Percentiles rank a stretch among this genome's conserved stretches.
Evolutionary conservation across 345 rosid genomes (phyloP).

Genomic region (Pseudoturritis turrita): DNA sequence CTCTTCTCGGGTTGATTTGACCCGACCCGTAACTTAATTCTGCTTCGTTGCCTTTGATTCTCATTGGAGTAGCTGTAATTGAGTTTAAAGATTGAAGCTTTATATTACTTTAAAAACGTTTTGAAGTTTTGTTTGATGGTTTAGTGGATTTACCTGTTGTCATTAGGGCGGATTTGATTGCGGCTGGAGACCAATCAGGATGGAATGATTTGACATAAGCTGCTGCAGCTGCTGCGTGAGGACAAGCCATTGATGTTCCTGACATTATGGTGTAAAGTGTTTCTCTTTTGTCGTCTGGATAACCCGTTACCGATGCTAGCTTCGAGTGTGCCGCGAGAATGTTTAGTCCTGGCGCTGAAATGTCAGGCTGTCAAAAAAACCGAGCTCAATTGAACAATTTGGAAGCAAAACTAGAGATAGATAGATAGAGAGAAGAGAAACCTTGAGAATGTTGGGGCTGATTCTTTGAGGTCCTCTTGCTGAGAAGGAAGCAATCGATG

Average conservation of each 20-base stretch:
- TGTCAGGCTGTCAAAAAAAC: constrained; percentile 59
- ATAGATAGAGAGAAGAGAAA: background rate
- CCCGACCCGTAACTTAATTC: constrained; percentile 74
- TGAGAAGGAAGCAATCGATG: constrained; percentile 63
- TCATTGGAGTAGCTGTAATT: constrained; percentile 62
- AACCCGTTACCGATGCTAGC: constrained; percentile 41
- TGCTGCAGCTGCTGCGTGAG: constrained; percentile 74
- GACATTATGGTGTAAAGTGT: constrained; percentile 54
- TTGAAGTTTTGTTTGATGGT: background rate
- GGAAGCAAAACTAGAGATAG: background rate
- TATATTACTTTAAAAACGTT: background rate
- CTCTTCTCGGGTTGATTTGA: constrained; percentile 66
- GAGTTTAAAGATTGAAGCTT: constrained; percentile 5
- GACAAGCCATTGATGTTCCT: constrained; percentile 93
- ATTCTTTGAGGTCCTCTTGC: constrained; percentile 74
- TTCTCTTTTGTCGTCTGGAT: constrained; percentile 38
- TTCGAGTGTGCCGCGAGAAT: constrained; percentile 71
- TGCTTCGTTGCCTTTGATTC: constrained; percentile 35
- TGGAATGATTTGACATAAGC: constrained; percentile 80
- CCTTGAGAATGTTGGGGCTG: constrained; percentile 72
- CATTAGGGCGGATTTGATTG: constrained; percentile 85
- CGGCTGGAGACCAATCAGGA: constrained; percentile 85
- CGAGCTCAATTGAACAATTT: background rate
- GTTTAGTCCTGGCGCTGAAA: constrained; percentile 76
- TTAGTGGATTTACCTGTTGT: constrained; percentile 55